A percentile compares a stretch with the other conserved stretches of the same genome.
Evolutionary conservation across 305 asterid species (phyloP).

Genomic region (Fraxinus nigra): DNA sequence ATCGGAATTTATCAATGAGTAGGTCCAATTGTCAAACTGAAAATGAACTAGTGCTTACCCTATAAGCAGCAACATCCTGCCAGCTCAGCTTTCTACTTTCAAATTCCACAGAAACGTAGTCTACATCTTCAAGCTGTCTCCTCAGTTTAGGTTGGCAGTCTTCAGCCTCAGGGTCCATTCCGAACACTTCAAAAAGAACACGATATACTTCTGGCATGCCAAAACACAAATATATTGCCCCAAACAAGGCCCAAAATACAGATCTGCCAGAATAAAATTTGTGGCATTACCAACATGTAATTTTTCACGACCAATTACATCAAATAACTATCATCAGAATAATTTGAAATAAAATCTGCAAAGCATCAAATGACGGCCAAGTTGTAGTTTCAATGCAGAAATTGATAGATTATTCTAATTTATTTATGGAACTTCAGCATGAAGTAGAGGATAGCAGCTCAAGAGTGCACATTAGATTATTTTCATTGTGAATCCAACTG

Average conservation of each 20-base stretch:
- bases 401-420: not conserved
- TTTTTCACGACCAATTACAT: not conserved
- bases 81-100: constrained; percentile 77
- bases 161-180: constrained; percentile 94
- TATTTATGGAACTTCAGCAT: not conserved
- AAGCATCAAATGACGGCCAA: not conserved
- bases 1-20: constrained; percentile 23
- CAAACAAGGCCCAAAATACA: constrained; percentile 97
- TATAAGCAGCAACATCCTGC: constrained; percentile 94
- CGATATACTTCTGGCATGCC: constrained; percentile 99
- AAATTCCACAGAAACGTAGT: constrained; percentile 84
- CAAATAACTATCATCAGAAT: not conserved
- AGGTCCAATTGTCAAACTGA: not conserved
- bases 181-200: constrained; percentile 93
- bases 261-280: constrained; percentile 53
- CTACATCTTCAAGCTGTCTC: constrained; percentile 96
- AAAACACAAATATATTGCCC: constrained; percentile 93
- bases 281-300: constrained; percentile 4
- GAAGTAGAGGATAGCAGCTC: not conserved
- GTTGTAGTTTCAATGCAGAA: not conserved
- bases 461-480: not conserved
- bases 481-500: not conserved
- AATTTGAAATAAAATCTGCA: not conserved
- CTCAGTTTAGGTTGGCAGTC: constrained; percentile 93
- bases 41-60: constrained; percentile 40